These are phyloP conservation scores for Rugonectria rugulosa DNA, from an alignment of 2,329 filamentous ascomycete species.

Conservation along the genomic window DNA sequence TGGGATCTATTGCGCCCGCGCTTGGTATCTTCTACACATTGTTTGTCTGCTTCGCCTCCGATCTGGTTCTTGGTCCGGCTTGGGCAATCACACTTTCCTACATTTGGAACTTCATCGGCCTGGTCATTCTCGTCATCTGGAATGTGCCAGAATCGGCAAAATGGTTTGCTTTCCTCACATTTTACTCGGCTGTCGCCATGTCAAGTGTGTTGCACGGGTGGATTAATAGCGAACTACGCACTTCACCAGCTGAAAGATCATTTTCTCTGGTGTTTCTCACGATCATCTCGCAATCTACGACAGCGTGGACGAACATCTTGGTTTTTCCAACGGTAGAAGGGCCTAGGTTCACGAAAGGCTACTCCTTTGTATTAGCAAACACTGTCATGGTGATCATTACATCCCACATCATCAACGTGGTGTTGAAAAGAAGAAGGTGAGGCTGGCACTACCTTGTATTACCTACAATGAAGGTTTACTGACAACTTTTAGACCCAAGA, in stretches of 20 bases:
- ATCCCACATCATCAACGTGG: constrained; percentile 34
- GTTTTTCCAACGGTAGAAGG: constrained; percentile 56
- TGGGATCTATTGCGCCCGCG: constrained; percentile 60
- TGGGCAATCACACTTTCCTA: constrained; percentile 63
- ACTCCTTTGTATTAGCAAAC: constrained; percentile 45
- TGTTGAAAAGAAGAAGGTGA: constrained; percentile 35
- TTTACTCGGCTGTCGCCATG: constrained; percentile 58
- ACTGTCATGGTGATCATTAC: constrained; percentile 41
- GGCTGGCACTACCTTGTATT: no score
- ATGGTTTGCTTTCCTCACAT: constrained; percentile 49
- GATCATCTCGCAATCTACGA: constrained; percentile 60
- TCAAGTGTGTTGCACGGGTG: constrained; percentile 64
- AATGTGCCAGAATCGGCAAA: constrained; percentile 56
- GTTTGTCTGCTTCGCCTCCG: constrained; percentile 62
- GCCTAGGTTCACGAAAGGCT: constrained; percentile 53
- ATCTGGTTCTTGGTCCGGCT: constrained; percentile 58
- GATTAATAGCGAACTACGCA: constrained; percentile 59
- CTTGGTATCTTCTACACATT: constrained; percentile 66
- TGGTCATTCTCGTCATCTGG: constrained; percentile 63
- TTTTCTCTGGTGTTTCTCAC: constrained; percentile 61
- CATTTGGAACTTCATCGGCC: constrained; percentile 58
- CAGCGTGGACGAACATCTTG: constrained; percentile 62
- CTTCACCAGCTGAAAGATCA: constrained; percentile 54
- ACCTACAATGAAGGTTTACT: no score
- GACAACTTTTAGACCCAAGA: no score